These are phyloP conservation scores for Cladosporium sphaerospermum DNA, from an alignment of 2,329 filamentous ascomycete species.

Conservation along the genomic window DNA sequence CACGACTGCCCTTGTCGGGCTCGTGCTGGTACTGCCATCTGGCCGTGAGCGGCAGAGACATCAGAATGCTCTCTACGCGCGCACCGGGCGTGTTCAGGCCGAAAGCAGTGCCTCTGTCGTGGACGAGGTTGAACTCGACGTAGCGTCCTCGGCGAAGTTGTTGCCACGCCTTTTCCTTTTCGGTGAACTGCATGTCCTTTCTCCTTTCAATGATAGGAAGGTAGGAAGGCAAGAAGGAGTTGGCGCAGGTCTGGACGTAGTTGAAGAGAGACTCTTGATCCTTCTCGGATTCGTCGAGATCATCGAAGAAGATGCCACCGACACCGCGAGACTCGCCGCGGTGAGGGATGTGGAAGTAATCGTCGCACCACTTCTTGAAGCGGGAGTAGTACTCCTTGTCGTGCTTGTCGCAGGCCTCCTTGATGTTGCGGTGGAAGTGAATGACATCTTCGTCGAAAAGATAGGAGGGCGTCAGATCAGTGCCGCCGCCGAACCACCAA, in stretches of 20 bases:
- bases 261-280: constrained; percentile 85
- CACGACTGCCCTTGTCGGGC: constrained; percentile 65
- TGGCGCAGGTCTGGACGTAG: constrained; percentile 78
- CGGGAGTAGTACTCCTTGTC: constrained; percentile 85
- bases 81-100: constrained; percentile 88
- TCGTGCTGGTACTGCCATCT: constrained; percentile 95
- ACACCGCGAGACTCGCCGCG: constrained; percentile 78
- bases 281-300: constrained; percentile 80
- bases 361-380: constrained; percentile 98
- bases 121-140: constrained; percentile 96
- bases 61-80: constrained; percentile 90
- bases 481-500: constrained; percentile 98
- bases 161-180: constrained; percentile 90
- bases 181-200: constrained; percentile 86
- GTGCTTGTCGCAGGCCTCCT: constrained; percentile 87
- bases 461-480: constrained; percentile 87
- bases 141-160: constrained; percentile 90
- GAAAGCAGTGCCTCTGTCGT: constrained; percentile 92
- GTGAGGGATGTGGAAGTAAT: constrained; percentile 95
- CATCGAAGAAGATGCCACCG: constrained; percentile 98
- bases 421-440: constrained; percentile 92
- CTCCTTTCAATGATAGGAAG: constrained; percentile 79
- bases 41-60: constrained; percentile 91
- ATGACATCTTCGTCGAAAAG: constrained; percentile 95
- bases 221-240: constrained; percentile 85